Base-by-base conservation (phyloP, 371 early-diverging fungal genomes). In the Rozella allomycis region DNA sequence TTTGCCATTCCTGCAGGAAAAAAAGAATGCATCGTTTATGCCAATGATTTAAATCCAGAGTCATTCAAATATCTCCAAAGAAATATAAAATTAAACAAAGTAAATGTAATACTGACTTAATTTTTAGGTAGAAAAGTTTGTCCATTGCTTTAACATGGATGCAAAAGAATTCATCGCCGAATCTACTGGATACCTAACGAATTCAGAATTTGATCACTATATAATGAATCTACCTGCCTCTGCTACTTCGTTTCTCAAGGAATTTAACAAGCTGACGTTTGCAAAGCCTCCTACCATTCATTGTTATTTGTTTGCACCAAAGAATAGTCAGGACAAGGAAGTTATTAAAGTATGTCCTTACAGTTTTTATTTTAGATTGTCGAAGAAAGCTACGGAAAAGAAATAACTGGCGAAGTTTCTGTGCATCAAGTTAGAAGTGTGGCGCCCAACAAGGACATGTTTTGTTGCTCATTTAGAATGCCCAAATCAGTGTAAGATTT, bases 381-480 rank as follows among this genome's bases (percentile, higher is more conserved):
- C 14, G 17, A 30, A 1, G 20, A 17, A 18, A 30, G 38, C 4
- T 41, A 42, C 60, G 52, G 75, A 4, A 66, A 69, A 2, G 61
- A 65, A 30, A 42, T 47, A 11, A 52, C 52, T 23, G 56, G 28
- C 14, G 28, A 37, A n/a, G 14, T 9, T 46, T 25, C 34, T 68
- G 9, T 80, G 1, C 72, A 77, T 39, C 67, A 58, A 40, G 93
- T 96, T 1, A 70, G 93, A 17, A 75, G 72, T 32, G 97, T 96
- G 0, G 88, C 97, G 2, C 97, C 97, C 1, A 84, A 83, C 39
- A 96, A 91, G 59, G 84, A 90, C 28, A 93, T 96, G 97, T 74
- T 78, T 44, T 93, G 97, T 41, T 52, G 88, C 23, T 74, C 79
- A 3, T 81, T 96, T 45, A 56, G 58, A 10, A 44, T 84, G 23